Conservation (phyloP, 75 land plant species). For the Chamaecyparis obtusa region DNA sequence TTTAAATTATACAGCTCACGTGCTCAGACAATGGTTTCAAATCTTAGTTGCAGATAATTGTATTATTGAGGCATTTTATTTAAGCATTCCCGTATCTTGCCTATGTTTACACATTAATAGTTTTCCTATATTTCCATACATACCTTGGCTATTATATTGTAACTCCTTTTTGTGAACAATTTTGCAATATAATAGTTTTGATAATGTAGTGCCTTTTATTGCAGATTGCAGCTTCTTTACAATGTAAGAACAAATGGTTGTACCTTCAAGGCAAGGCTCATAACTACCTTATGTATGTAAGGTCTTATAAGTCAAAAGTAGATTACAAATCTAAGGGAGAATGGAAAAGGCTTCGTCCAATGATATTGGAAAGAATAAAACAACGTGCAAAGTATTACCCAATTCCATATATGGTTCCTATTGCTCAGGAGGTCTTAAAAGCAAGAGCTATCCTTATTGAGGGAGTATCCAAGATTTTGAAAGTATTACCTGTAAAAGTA, state of each 20-base stretch:
- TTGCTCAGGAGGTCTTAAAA: conserved; percentile 64
- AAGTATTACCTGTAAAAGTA: conserved; percentile 63
- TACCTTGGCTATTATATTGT: too few species aligned
- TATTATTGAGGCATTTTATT: too few species aligned
- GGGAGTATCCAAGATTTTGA: conserved; percentile 69
- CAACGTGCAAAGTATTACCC: conserved; percentile 13
- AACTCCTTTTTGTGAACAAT: too few species aligned
- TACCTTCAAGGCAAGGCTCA: conserved; percentile 1
- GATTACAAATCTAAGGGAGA: not conserved
- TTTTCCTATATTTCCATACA: too few species aligned
- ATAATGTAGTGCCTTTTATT: not conserved
- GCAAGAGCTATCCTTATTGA: conserved; percentile 62
- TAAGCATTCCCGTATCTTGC: too few species aligned
- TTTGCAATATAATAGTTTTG: not conserved
- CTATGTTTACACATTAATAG: too few species aligned
- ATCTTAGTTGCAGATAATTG: too few species aligned
- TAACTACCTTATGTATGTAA: not conserved
- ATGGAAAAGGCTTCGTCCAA: conserved; percentile 13
- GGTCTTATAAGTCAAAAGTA: not conserved
- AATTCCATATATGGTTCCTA: conserved; percentile 65
- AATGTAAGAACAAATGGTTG: not conserved
- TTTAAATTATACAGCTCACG: too few species aligned
- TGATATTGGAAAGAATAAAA: conserved; percentile 12
- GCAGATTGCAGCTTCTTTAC: not conserved
- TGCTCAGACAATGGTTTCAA: too few species aligned